Evolutionary conservation across 2,329 filamentous ascomycete genomes (phyloP), one percentile per base, ranked within the genome.

Genomic region (Calonectria hawksworthii): DNA sequence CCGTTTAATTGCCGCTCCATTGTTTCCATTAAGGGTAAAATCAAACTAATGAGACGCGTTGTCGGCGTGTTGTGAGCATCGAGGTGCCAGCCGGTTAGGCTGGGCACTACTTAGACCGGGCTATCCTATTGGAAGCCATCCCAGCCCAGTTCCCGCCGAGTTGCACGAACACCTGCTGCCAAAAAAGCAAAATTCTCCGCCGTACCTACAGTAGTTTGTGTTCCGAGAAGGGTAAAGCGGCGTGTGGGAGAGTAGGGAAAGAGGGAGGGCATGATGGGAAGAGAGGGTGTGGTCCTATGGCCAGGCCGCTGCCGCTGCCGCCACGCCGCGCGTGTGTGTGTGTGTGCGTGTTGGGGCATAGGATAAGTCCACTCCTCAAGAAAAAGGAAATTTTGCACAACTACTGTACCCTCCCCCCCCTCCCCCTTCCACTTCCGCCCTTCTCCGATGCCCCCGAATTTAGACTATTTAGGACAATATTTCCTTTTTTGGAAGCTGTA

Each of bases 211-310:
- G 56, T 63, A 63, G 56, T 63, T 41, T 63, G 28, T 18, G n/a
- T 63, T 63, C 56, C 56, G 2, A 63, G 56, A 63, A 63, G 34
- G 56, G 56, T 41, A 63, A 63, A 38, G 56, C 56, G 56, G 56
- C 34, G 56, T 10, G n/a, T 18, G 34, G 21, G 54, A 38, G 14
- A 38, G 14, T 10, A 38, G n/a, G 32, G 34, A 41, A 18, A 34
- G 56, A 61, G 56, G 52, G 56, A 63, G 56, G 56, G 56, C 56
- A 63, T 63, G 56, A 63, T 63, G 36, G 9, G 9, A 10, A 47
- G 36, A 41, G 56, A 63, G 56, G 56, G 56, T 63, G 56, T 63
- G 56, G 56, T 63, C 56, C 56, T 63, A 63, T 26, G 56, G 56
- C 28, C 52, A 18, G 26, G 56, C 26, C 10, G 34, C n/a, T 23